Conservation (phyloP, 2,329 filamentous ascomycete species). For the Verticillium tricorpus region DNA sequence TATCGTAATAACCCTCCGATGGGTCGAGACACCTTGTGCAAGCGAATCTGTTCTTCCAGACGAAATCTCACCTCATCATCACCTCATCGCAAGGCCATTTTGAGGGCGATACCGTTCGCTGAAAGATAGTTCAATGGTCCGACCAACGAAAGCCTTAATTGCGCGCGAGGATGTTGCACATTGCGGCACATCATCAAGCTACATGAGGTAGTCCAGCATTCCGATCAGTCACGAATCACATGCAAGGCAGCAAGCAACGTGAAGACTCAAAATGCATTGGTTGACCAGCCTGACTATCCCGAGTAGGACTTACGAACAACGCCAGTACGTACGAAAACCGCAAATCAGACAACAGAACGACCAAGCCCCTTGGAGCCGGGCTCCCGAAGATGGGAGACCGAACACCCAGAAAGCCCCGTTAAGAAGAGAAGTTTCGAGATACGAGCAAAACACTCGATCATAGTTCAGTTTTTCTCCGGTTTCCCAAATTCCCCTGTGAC, state of each 20-base stretch:
- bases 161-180: too few species aligned
- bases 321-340: constrained; percentile 9
- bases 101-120: too few species aligned
- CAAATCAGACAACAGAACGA: constrained; percentile 6
- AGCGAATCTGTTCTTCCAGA: too few species aligned
- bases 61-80: too few species aligned
- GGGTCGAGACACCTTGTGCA: too few species aligned
- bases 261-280: constrained; percentile 3
- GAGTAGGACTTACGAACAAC: constrained; percentile 6
- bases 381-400: not conserved
- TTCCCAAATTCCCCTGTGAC: not conserved
- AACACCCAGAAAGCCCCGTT: not conserved
- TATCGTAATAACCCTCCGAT: too few species aligned
- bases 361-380: not conserved
- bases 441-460: not conserved
- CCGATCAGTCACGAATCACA: not conserved
- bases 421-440: constrained; percentile 8
- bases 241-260: not conserved
- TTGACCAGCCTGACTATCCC: constrained; percentile 9
- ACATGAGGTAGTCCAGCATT: too few species aligned
- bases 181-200: too few species aligned
- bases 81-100: too few species aligned
- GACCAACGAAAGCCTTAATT: too few species aligned
- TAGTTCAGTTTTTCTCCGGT: not conserved
- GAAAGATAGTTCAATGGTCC: too few species aligned